Evolutionary conservation across 768 basidiomycete genomes (phyloP), one percentile per base, ranked within the genome.

Genomic region (Rhizopogon roseolus): DNA sequence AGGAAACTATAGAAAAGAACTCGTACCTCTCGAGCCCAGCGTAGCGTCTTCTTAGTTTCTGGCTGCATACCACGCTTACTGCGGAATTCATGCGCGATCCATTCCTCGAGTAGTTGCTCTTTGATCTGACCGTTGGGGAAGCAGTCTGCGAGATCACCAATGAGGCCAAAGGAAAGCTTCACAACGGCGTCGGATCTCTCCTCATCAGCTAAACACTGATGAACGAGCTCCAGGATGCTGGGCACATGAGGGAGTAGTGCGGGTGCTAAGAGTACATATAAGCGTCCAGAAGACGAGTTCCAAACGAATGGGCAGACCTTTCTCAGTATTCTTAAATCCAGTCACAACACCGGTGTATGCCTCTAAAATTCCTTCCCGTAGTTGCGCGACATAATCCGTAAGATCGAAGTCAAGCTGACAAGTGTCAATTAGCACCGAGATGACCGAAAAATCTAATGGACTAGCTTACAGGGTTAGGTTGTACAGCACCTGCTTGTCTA

Each of bases 311-410:
- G 9, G 36, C 56, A 40, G 52, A 90, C 93, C 81, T 73, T 92
- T 85, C 19, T 82, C 81, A 1, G 88, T 88, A 62, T 84, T 85
- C 76, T 94, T 95, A 65, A 98, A 74, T 0, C 90, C 94, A 37
- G 91, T 87, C 55, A 98, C 85, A 58, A 99, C 87, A 25, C 96
- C 95, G 5, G 91, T 96, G 64, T 97, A 98, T 2, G 97, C 96
- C 69, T 99, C 97, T 32, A 98, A 75, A 59, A 99, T 98, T 42
- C 93, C 93, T 63, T 98, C 97, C 37, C 97, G 84, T 53, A 99
- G 78, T 50, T 83, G 82, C 50, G 83, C 79, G 42, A 96, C 92
- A 64, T 98, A 98, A 59, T 99, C 97, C 53, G 95, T 80, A 53
- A 95, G 81, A 57, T 96, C 93, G 60, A 85, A 90, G 66, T 95